These are phyloP conservation scores for Xenoacremonium recifei DNA, from an alignment of 2,329 filamentous ascomycete genomes.

Conservation along the genomic window DNA sequence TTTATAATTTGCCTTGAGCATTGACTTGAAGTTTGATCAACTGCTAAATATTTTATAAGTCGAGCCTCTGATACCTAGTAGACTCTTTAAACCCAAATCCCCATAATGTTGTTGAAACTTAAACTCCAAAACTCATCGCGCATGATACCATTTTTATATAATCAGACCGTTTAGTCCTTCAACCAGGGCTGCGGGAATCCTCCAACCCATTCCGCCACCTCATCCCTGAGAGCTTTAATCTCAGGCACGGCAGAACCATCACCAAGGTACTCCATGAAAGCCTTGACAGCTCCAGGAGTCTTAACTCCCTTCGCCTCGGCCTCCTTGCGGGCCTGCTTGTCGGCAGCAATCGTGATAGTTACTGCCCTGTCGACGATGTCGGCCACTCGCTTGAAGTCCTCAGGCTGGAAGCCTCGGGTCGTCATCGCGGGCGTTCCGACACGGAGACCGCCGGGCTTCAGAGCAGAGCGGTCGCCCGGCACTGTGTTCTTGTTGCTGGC, in stretches of 20 bases:
- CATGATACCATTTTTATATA: conserved; percentile 7
- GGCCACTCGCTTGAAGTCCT: conserved; percentile 80
- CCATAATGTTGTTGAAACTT: no score
- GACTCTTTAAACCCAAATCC: no score
- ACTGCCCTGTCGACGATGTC: conserved; percentile 81
- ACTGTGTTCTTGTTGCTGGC: conserved; percentile 98
- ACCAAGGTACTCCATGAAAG: conserved; percentile 65
- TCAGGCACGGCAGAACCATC: conserved; percentile 63
- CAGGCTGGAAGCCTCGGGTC: conserved; percentile 78
- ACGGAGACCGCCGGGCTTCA: conserved; percentile 85
- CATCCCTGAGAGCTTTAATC: conserved; percentile 64
- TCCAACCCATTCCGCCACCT: conserved; percentile 72
- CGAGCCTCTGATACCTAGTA: no score
- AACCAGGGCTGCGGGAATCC: conserved; percentile 29
- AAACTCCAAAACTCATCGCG: no score
- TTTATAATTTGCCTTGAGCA: no score
- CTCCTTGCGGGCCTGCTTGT: conserved; percentile 65
- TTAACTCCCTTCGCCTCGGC: conserved; percentile 64
- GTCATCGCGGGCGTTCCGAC: conserved; percentile 97
- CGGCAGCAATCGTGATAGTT: conserved; percentile 69
- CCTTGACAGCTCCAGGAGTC: conserved; percentile 60
- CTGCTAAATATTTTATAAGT: no score
- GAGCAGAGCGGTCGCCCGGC: conserved; percentile 84
- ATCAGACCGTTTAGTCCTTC: conserved; percentile 15
- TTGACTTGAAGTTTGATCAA: no score